Evolutionary conservation across 345 rosid species (phyloP), one percentile per base, ranked within the genome.

Genomic region (Acer campestre): DNA sequence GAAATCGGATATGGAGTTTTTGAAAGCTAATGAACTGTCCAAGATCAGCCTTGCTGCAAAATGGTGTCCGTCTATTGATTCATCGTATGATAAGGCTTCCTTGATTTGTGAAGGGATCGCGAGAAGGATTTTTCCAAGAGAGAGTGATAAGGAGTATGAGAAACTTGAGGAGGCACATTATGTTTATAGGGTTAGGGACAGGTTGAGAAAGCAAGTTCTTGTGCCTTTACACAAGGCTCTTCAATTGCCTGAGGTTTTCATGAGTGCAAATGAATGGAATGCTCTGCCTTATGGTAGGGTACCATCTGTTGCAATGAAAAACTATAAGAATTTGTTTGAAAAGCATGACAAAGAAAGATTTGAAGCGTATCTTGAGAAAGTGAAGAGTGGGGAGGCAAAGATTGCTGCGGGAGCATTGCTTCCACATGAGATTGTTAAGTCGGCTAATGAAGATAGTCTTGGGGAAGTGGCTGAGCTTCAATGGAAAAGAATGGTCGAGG

Each of bases 181-280:
- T 31, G 75, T 63, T 10, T 81, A 71, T 59, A 72, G 71, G 62
- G 22, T 55, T 3, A 20, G 62, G 20, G 76, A 76, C 16, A 53
- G 79, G 12, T 49, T 67, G 53, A 76, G 77, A 67, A 81, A 81
- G 64, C 29, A 77, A 75, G 83, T 76, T n/a, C 83, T 80, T 46
- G 63, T 71, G 35, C 79, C 77, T 27, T 38, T 80, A 10, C 73
- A 12, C 20, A 75, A 29, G 40, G 73, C 20, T 10, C 61, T 80
- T 22, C 61, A 71, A 64, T 38, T 71, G 31, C 82, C 68, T 18
- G 73, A 80, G 63, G 72, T 75, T 29, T 70, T 17, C 40, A 70
- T 70, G 76, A 40, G 79, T 62, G 68, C 67, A 3, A 75, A 70
- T 3, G 18, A 70, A 9, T 70, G 79, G 82, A 44, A 23, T 13